Evolutionary conservation across 208 protist species (phyloP).

Genomic region (Leishmania tarentolae): DNA sequence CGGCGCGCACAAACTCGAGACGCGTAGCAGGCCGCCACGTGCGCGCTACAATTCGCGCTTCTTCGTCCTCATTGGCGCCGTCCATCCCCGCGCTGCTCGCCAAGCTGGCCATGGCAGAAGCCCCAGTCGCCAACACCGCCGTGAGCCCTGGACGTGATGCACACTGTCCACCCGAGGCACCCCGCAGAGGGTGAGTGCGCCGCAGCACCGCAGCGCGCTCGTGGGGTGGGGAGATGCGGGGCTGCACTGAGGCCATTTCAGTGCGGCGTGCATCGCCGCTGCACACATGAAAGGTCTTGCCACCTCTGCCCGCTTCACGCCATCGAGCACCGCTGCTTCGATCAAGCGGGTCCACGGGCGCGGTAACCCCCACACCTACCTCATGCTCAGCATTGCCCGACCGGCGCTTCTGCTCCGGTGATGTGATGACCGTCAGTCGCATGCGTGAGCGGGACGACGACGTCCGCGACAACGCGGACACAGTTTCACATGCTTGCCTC

Average conservation of each 20-base stretch:
- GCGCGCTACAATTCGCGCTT: not conserved
- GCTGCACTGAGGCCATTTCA: too few relatives aligned
- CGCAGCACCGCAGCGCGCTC: slow-evolving; percentile 1
- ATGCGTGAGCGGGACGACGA: not conserved
- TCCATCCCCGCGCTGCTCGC: not conserved
- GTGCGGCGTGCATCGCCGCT: not conserved
- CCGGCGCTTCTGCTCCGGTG: not conserved
- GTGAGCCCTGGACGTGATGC: not conserved
- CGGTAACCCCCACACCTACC: not conserved
- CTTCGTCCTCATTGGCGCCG: not conserved
- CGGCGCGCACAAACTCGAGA: not conserved
- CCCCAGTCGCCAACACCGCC: not conserved
- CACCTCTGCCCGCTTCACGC: not conserved
- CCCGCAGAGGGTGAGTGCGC: not conserved
- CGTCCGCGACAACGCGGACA: not conserved
- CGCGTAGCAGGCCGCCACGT: slow-evolving; percentile 1
- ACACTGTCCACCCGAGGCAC: not conserved
- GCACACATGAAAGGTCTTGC: not conserved
- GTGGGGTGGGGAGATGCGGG: too few relatives aligned
- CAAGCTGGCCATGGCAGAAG: not conserved
- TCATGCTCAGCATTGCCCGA: not conserved
- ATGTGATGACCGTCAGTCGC: slow-evolving; percentile 20
- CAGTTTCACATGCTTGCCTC: not conserved
- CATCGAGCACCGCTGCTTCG: not conserved
- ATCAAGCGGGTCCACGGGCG: not conserved